These are phyloP conservation scores for Kregervanrija delftensis DNA, from an alignment of 805 yeast genomes.

Conservation along the genomic window DNA sequence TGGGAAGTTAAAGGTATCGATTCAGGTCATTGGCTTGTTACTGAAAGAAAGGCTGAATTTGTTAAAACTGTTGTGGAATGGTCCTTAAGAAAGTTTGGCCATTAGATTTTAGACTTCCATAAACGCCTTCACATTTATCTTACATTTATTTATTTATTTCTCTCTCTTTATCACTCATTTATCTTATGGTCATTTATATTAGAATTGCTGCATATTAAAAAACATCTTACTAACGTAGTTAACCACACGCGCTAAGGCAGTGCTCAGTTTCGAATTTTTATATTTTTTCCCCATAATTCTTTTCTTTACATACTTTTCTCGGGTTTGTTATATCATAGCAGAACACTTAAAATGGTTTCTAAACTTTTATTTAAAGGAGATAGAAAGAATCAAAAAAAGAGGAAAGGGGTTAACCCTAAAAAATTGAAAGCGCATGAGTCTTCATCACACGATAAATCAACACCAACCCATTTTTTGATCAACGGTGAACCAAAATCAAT, in stretches of 20 bases:
- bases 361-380: conserved; percentile 28
- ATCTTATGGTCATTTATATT: not conserved
- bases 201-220: not conserved
- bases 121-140: not conserved
- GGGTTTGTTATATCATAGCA: not conserved
- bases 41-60: conserved; percentile 74
- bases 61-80: conserved; percentile 51
- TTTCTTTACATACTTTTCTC: not conserved
- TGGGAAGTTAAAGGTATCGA: conserved; percentile 64
- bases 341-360: conserved; percentile 22
- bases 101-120: not conserved
- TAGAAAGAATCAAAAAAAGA: conserved; percentile 15
- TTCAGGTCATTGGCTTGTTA: conserved; percentile 88
- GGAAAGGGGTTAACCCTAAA: conserved; percentile 1
- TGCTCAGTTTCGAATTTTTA: not conserved
- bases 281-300: not conserved
- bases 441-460: conserved; percentile 5
- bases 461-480: conserved; percentile 9
- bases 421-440: not conserved
- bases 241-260: not conserved
- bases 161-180: not conserved
- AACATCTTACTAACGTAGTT: not conserved
- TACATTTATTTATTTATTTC: not conserved
- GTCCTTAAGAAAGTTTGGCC: conserved; percentile 9
- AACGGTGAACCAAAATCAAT: conserved; percentile 17